phyloP scores from a whole-genome alignment of 495 filamentous ascomycete species.

The Penicillium chermesinum region DNA sequence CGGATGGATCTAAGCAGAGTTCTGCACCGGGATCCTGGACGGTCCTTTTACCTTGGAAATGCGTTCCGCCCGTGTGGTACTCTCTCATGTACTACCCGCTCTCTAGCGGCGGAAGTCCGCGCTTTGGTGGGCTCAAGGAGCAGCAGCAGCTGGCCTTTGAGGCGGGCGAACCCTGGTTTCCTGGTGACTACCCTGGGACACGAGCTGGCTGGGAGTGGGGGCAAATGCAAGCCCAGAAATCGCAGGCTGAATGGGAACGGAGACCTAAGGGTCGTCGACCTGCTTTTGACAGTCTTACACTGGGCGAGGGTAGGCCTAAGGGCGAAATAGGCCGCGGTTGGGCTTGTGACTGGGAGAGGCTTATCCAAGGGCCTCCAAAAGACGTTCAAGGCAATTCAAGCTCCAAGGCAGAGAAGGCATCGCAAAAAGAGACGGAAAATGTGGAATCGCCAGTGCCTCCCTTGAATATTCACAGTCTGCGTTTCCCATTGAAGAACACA shows the following conservation, averaged over 20 bases:
- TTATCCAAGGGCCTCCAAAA: slow-evolving; percentile 36
- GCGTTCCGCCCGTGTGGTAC: slow-evolving; percentile 81
- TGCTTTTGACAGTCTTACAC: slow-evolving; percentile 69
- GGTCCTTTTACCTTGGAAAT: slow-evolving; percentile 86
- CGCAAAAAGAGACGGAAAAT: slow-evolving; percentile 10
- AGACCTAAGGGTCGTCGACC: slow-evolving; percentile 77
- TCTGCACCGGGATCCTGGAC: slow-evolving; percentile 73
- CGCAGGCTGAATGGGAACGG: slow-evolving; percentile 66
- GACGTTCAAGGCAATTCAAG: not conserved
- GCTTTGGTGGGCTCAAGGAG: slow-evolving; percentile 79
- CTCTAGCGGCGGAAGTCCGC: slow-evolving; percentile 69
- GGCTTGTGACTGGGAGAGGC: slow-evolving; percentile 80
- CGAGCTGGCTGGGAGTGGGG: slow-evolving; percentile 76
- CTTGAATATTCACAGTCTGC: slow-evolving; percentile 29
- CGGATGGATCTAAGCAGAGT: slow-evolving; percentile 26
- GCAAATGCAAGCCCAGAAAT: slow-evolving; percentile 53
- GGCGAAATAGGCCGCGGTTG: slow-evolving; percentile 83
- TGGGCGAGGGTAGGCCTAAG: slow-evolving; percentile 62
- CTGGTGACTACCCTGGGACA: slow-evolving; percentile 81
- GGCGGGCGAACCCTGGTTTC: slow-evolving; percentile 75
- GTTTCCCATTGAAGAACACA: slow-evolving; percentile 18
- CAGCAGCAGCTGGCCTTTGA: slow-evolving; percentile 79
- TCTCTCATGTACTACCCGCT: slow-evolving; percentile 79
- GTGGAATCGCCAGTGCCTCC: slow-evolving; percentile 14
- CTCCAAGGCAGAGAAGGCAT: not conserved